phyloP scores from a whole-genome alignment of 805 yeast genomes.

The Ascoidea tarda region DNA sequence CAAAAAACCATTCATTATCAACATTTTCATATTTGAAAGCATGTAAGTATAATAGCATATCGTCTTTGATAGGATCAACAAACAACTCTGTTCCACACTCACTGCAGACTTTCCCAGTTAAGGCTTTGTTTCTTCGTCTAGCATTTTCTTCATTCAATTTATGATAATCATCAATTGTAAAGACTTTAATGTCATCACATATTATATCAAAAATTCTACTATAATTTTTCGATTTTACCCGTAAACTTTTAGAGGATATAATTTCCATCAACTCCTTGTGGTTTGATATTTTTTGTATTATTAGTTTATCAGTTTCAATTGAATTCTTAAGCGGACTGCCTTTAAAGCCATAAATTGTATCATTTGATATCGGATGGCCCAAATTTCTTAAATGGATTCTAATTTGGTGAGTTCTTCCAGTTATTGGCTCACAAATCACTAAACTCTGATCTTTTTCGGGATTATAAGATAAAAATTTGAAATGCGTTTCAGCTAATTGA shows the following conservation, averaged over 20 bases:
- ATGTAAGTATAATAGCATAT: conserved; percentile 81
- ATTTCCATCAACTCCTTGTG: conserved; percentile 28
- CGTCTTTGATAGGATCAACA: conserved; percentile 82
- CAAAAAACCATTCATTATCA: conserved; percentile 12
- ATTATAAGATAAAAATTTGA: conserved; percentile 57
- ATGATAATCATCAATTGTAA: background rate
- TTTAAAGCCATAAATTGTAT: conserved; percentile 52
- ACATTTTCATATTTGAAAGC: conserved; percentile 67
- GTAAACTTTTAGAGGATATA: no score
- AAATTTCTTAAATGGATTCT: conserved; percentile 82
- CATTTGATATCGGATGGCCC: conserved; percentile 75
- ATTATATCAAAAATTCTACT: no score
- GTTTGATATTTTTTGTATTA: conserved; percentile 42
- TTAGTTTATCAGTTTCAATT: conserved; percentile 73
- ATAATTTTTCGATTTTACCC: no score
- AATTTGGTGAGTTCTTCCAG: conserved; percentile 94
- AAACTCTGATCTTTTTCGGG: conserved; percentile 44
- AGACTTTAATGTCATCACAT: no score
- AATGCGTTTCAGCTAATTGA: conserved; percentile 62
- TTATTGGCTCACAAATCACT: conserved; percentile 73
- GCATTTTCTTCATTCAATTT: conserved; percentile 4
- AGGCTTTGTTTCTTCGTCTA: conserved; percentile 47
- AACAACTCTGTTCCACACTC: conserved; percentile 60
- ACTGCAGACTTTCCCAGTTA: conserved; percentile 44
- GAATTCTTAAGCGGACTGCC: conserved; percentile 24